Evolutionary conservation across 768 basidiomycete genomes (phyloP).

Genomic region (Asterophora parasitica): DNA sequence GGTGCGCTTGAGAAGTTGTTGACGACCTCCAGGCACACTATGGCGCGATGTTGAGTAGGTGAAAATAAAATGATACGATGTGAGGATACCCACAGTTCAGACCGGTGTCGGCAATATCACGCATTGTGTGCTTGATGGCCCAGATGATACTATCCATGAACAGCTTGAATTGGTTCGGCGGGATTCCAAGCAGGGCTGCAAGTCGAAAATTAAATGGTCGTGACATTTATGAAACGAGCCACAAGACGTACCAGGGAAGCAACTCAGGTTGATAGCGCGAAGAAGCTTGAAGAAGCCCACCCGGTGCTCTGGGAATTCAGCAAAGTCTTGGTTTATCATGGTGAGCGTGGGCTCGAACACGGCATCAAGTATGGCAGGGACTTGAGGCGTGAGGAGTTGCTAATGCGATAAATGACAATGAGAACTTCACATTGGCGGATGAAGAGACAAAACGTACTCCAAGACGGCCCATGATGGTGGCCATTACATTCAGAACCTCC

Average conservation of each 20-base stretch:
- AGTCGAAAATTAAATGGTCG: slow-evolving; percentile 3
- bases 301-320: slow-evolving; percentile 98
- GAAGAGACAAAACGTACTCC: slow-evolving; percentile 54
- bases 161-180: slow-evolving; percentile 92
- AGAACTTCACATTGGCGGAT: slow-evolving; percentile 1
- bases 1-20: slow-evolving; percentile 86
- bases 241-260: slow-evolving; percentile 77
- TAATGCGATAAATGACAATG: slow-evolving; percentile 27
- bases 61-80: neutral
- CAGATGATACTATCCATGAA: slow-evolving; percentile 98
- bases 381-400: slow-evolving; percentile 87
- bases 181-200: slow-evolving; percentile 76
- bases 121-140: slow-evolving; percentile 99
- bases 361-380: slow-evolving; percentile 91
- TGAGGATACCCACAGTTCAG: slow-evolving; percentile 54
- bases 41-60: slow-evolving; percentile 5
- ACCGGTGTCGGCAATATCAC: slow-evolving; percentile 93
- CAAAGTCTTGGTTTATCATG: slow-evolving; percentile 99
- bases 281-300: slow-evolving; percentile 96
- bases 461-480: slow-evolving; percentile 83
- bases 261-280: slow-evolving; percentile 85
- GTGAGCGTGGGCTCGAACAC: slow-evolving; percentile 95
- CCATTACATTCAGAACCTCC: slow-evolving; percentile 96
- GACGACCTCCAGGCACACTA: slow-evolving; percentile 90
- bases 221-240: neutral